phyloP scores from a whole-genome alignment of 345 rosid genomes.

The Ceriops tagal region DNA sequence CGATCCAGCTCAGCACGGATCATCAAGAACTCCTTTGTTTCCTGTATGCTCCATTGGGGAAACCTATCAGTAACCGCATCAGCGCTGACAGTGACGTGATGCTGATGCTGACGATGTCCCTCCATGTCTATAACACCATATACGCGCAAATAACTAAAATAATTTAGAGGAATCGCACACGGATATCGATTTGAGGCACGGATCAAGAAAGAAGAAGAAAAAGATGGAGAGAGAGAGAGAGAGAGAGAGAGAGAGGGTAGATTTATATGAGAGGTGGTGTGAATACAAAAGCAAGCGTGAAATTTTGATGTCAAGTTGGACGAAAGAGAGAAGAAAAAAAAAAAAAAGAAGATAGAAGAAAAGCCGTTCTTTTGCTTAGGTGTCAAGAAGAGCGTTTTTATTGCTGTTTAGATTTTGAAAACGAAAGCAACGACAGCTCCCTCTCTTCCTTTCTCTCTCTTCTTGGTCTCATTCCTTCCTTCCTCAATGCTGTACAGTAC shows the following conservation, averaged over 20 bases:
- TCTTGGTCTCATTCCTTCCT: not conserved
- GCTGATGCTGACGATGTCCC: conserved; percentile 52
- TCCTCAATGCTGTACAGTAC: conserved; percentile 3
- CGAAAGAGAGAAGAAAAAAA: conserved; percentile 7
- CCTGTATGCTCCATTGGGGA: conserved; percentile 94
- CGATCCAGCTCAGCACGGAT: conserved; percentile 85
- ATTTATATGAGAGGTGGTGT: conserved; percentile 42
- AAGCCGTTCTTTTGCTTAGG: conserved; percentile 10
- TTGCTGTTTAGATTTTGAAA: conserved; percentile 38
- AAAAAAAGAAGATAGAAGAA: not conserved
- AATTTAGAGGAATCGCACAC: not conserved
- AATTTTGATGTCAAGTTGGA: conserved; percentile 32
- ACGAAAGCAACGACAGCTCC: conserved; percentile 20
- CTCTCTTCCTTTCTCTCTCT: conserved; percentile 19
- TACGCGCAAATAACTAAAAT: conserved; percentile 7
- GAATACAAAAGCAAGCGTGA: conserved; percentile 51
- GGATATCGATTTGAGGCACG: conserved; percentile 7
- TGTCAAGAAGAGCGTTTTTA: conserved; percentile 28
- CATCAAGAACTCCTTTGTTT: conserved; percentile 73
- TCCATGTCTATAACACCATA: conserved; percentile 42
- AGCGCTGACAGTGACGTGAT: conserved; percentile 38
- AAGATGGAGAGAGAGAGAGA: conserved; percentile 27
- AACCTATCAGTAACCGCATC: conserved; percentile 58
- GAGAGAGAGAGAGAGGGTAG: conserved; percentile 22
- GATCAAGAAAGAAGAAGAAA: not conserved